Conservation (phyloP, 345 rosid species). For the Eucalyptus shirleyi region DNA sequence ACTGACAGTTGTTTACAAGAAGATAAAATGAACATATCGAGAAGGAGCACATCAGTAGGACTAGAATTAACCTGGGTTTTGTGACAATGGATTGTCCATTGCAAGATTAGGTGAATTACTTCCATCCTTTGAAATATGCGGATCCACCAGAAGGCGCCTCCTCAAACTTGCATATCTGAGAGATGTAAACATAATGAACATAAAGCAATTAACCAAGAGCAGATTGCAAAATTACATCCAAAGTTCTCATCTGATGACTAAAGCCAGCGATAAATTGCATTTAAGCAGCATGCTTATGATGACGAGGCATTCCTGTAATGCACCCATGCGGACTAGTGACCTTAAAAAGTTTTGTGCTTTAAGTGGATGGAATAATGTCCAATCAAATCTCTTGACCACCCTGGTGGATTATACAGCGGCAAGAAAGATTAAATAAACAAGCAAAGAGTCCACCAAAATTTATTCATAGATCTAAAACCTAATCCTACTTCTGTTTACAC, state of each 20-base stretch:
- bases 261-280: not conserved
- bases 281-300: not conserved
- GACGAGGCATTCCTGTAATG: not conserved
- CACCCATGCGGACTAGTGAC: not conserved
- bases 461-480: not conserved
- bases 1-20: not conserved
- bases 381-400: not conserved
- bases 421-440: not conserved
- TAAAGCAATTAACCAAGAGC: not conserved
- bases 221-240: not conserved
- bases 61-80: constrained; percentile 69
- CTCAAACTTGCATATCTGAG: constrained; percentile 77
- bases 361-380: not conserved
- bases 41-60: not conserved
- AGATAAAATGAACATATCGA: not conserved
- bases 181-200: not conserved
- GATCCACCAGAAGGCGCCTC: constrained; percentile 75
- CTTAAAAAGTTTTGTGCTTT: not conserved
- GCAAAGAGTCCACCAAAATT: not conserved
- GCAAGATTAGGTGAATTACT: constrained; percentile 53
- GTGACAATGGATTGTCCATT: constrained; percentile 88
- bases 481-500: not conserved
- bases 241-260: not conserved
- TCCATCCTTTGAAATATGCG: constrained; percentile 50
- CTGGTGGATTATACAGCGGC: not conserved